Evolutionary conservation across 2,329 filamentous ascomycete genomes (phyloP), one percentile per base, ranked within the genome.

Genomic region (Cadophora malorum): DNA sequence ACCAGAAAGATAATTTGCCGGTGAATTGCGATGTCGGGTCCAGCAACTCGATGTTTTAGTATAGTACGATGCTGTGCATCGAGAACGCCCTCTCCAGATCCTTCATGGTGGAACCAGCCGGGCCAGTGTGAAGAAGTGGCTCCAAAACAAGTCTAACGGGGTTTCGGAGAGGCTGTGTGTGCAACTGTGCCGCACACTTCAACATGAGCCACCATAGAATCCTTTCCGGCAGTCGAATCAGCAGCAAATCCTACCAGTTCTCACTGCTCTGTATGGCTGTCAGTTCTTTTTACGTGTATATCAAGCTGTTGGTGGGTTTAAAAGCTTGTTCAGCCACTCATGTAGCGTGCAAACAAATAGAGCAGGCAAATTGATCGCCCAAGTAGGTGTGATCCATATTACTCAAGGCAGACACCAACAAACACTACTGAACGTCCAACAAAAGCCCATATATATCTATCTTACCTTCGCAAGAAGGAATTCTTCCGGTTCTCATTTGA

Each of bases 131-230:
- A 25, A 4, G 3, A 23, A 25, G 19, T 41, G n/a, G 55, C 31
- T 59, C n/a, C 19, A 21, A 14, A 12, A 45, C 16, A 19, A 5
- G 12, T 16, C 14, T 45, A 5, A 45, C 41, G 41, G 41, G 12
- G 41, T 6, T 12, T 45, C 41, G 41, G 14, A 9, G 45, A 50
- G 23, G 59, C 59, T 62, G 59, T 62, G 58, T 47, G 41, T 33
- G 38, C 38, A 23, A 28, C 59, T 50, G 59, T 50, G 59, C 59
- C 59, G 59, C 59, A 62, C 45, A 49, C 59, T n/a, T 50, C 9
- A 49, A 25, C 12, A 33, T 14, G 23, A 62, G 38, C 58, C 41
- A 41, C 41, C 38, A 31, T 33, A 9, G 41, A 50, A 62, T 62
- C 59, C 59, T 62, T 23, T 21, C 19, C 45, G 41, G 23, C 28